A percentile compares a stretch with the other conserved stretches of the same genome.
phyloP scores from a whole-genome alignment of 78 protist species.

The Dictyostelium brefeldianum region DNA sequence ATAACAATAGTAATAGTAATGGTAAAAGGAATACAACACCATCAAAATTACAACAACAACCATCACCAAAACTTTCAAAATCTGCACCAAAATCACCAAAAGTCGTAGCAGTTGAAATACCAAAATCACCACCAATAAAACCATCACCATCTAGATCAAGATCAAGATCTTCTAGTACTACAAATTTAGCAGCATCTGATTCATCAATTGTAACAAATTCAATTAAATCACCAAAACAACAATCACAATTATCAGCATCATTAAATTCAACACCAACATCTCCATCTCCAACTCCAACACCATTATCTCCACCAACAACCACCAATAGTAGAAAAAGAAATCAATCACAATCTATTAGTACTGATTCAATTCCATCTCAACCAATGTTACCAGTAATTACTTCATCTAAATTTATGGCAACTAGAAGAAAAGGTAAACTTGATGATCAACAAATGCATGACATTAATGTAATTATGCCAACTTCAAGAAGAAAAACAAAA shows the following conservation, averaged over 20 bases:
- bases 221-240: not conserved
- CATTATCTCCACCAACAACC: not conserved
- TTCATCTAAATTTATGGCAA: not conserved
- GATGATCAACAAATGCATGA: not conserved
- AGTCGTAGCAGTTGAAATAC: not conserved
- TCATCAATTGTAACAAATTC: not conserved
- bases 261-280: not conserved
- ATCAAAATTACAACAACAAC: conserved; percentile 1
- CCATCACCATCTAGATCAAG: not conserved
- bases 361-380: not conserved
- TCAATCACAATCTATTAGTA: not conserved
- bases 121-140: not conserved
- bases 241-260: not conserved
- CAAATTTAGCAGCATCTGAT: not conserved
- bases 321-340: not conserved
- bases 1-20: not conserved
- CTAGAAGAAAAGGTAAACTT: conserved; percentile 10
- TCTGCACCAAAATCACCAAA: not conserved
- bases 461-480: no score
- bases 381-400: not conserved
- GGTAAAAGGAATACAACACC: not conserved
- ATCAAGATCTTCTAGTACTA: not conserved
- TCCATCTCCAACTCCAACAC: not conserved
- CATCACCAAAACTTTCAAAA: not conserved
- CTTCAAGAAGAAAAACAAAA: not conserved